These are phyloP conservation scores for Suillus hirtellus DNA, from an alignment of 768 basidiomycete genomes.

Conservation along the genomic window DNA sequence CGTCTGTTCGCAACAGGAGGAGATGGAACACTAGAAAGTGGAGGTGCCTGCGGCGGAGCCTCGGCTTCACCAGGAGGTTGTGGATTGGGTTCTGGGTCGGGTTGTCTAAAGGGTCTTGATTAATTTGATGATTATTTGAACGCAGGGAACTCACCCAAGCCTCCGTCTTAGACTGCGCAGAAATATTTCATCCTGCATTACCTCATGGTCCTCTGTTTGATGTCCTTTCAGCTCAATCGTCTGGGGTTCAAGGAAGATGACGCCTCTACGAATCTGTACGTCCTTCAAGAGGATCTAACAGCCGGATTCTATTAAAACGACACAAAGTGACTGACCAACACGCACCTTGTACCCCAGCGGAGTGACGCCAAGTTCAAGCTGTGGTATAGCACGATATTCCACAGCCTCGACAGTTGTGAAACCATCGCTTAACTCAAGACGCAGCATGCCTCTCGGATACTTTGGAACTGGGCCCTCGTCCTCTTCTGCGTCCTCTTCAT, in stretches of 20 bases:
- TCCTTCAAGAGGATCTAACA: constrained; percentile 68
- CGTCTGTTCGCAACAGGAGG: background rate
- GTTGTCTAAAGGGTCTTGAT: constrained; percentile 20
- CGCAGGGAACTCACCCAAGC: constrained; percentile 56
- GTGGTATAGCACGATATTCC: constrained; percentile 69
- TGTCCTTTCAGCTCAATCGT: constrained; percentile 63
- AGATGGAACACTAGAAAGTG: background rate
- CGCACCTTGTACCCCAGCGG: constrained; percentile 81
- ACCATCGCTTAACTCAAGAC: constrained; percentile 81
- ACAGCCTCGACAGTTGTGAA: constrained; percentile 64
- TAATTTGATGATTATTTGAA: background rate
- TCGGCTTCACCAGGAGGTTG: background rate
- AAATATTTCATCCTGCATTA: constrained; percentile 57
- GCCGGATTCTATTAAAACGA: background rate
- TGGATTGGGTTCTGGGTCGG: constrained; percentile 24
- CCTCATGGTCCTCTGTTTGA: constrained; percentile 65
- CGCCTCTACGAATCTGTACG: constrained; percentile 65
- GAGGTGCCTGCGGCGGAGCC: background rate
- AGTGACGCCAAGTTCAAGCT: constrained; percentile 72
- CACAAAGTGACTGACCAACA: background rate
- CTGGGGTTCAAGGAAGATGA: constrained; percentile 75
- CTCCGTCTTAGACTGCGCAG: constrained; percentile 58
- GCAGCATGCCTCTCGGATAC: constrained; percentile 81
- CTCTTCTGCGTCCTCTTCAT: constrained; percentile 51
- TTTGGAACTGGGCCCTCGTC: constrained; percentile 78